Percentiles rank a stretch among this genome's conserved stretches.
phyloP scores from a whole-genome alignment of 164 flowering plant genomes.

The Chloranthus sessilifolius region DNA sequence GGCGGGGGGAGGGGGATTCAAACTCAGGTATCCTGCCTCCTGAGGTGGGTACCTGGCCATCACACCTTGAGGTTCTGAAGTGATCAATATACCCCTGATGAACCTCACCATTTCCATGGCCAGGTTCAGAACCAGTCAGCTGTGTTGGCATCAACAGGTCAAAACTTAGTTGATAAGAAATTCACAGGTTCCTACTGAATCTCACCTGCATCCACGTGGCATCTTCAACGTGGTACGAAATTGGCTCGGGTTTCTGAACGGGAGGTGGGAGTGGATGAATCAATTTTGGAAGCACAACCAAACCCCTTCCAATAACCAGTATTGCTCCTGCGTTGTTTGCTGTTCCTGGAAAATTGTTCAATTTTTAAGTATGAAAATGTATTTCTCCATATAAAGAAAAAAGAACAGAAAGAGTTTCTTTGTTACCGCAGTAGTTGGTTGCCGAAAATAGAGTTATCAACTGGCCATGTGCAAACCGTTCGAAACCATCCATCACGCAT shows the following conservation, averaged over 20 bases:
- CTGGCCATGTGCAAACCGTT: slow-evolving; percentile 98
- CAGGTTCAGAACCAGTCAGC: too few species aligned
- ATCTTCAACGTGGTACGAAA: slow-evolving; percentile 69
- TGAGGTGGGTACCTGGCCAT: too few species aligned
- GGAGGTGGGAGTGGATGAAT: slow-evolving; percentile 99
- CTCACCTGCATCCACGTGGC: slow-evolving; percentile 96
- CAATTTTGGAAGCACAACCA: slow-evolving; percentile 91
- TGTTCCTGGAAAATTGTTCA: slow-evolving; percentile 50
- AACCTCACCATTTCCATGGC: too few species aligned
- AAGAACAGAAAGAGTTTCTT: background rate
- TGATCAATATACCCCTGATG: too few species aligned
- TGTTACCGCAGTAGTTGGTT: slow-evolving; percentile 94
- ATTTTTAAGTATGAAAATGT: slow-evolving; percentile 8
- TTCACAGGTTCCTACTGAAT: background rate
- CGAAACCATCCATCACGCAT: slow-evolving; percentile 99
- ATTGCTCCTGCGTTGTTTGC: slow-evolving; percentile 98
- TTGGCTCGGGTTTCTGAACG: slow-evolving; percentile 81
- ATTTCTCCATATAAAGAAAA: background rate
- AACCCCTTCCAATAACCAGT: slow-evolving; percentile 86
- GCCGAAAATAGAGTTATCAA: slow-evolving; percentile 96
- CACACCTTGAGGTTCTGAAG: too few species aligned
- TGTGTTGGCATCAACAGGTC: too few species aligned
- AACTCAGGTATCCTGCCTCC: too few species aligned
- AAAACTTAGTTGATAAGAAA: background rate
- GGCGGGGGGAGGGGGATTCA: too few species aligned